A percentile compares a stretch with the other conserved stretches of the same genome.
Conservation (phyloP, 2,329 filamentous ascomycete species). For the Blumeria hordei region DNA sequence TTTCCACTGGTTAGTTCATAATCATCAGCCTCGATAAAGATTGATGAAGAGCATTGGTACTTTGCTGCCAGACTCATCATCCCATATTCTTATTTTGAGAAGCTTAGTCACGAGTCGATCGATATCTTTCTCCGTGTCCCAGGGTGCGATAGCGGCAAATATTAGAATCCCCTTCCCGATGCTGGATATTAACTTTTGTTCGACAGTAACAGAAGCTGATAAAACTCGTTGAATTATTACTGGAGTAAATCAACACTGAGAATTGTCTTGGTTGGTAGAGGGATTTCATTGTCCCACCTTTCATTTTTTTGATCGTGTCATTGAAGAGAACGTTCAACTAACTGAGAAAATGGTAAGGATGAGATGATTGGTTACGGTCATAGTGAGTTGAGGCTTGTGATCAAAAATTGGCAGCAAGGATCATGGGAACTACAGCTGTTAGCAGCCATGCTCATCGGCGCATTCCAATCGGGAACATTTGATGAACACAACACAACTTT, state of each 20-base stretch:
- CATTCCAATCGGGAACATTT: no score
- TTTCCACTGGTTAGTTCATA: conserved; percentile 45
- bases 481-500: no score
- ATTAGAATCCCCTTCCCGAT: conserved; percentile 81
- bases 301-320: conserved; percentile 11
- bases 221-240: conserved; percentile 84
- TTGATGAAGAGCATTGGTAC: conserved; percentile 6
- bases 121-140: conserved; percentile 73
- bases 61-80: conserved; percentile 14
- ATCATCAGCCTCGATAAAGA: not conserved
- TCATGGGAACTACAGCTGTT: no score
- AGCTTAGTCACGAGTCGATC: conserved; percentile 68
- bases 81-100: conserved; percentile 77
- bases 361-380: not conserved
- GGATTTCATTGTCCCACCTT: conserved; percentile 13
- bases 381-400: no score
- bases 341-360: not conserved
- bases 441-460: no score
- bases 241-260: conserved; percentile 18
- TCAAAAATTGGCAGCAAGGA: no score
- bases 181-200: conserved; percentile 68
- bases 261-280: not conserved
- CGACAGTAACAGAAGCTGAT: conserved; percentile 86
- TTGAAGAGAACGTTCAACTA: not conserved
- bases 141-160: conserved; percentile 72